Conservation (phyloP, 2,329 filamentous ascomycete genomes). For the Chaetomiaceae sp. region DNA sequence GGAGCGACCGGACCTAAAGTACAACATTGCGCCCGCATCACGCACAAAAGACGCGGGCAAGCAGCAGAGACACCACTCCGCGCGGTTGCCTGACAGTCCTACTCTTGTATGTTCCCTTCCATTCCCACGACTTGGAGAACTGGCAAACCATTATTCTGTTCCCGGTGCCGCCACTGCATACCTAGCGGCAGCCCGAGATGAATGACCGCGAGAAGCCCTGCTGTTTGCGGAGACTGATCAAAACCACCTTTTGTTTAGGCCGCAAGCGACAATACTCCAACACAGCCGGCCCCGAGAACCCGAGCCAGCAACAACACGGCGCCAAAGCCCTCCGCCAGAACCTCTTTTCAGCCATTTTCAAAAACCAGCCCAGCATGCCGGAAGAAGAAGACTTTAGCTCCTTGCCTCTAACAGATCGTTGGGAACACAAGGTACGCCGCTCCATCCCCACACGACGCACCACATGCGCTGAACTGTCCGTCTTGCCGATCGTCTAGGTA, state of each 20-base stretch:
- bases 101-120: slow-evolving; percentile 10
- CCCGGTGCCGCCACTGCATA: too few relatives aligned
- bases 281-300: background rate
- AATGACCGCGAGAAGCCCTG: slow-evolving; percentile 7
- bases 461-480: background rate
- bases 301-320: background rate
- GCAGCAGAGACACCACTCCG: background rate
- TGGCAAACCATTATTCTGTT: background rate
- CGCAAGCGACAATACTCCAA: slow-evolving; percentile 5
- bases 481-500: slow-evolving; percentile 48
- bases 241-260: slow-evolving; percentile 16
- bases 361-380: slow-evolving; percentile 53
- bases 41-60: background rate
- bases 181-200: slow-evolving; percentile 16
- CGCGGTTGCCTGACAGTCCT: slow-evolving; percentile 2
- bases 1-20: background rate
- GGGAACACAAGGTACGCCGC: slow-evolving; percentile 66
- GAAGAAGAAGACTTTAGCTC: slow-evolving; percentile 83
- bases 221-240: slow-evolving; percentile 25
- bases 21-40: background rate
- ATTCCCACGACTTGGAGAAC: too few relatives aligned
- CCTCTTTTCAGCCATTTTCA: background rate
- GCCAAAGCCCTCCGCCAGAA: background rate
- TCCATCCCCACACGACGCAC: background rate
- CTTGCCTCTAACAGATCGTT: slow-evolving; percentile 73